Evolutionary conservation across 768 basidiomycete genomes (phyloP).

Genomic region (Trametes elegans): DNA sequence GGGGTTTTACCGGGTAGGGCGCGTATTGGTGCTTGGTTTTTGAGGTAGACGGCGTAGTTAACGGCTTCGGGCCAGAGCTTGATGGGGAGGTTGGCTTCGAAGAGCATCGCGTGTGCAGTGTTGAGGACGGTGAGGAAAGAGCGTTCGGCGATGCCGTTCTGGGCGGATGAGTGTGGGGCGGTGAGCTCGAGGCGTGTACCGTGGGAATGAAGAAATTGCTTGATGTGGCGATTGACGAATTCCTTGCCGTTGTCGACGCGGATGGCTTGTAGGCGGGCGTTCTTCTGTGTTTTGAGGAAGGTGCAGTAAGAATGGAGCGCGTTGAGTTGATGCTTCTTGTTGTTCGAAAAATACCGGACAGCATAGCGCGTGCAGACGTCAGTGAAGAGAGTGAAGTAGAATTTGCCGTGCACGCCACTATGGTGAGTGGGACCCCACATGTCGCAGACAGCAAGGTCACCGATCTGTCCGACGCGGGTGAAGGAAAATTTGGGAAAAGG

Average conservation of each 20-base stretch:
- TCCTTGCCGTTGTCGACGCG: slow-evolving; percentile 42
- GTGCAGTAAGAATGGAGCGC: neutral
- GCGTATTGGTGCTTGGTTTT: slow-evolving; percentile 1
- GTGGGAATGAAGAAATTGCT: neutral
- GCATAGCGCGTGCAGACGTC: neutral
- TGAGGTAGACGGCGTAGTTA: slow-evolving; percentile 3
- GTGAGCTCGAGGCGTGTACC: neutral
- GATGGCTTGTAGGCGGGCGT: slow-evolving; percentile 30
- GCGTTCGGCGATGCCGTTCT: slow-evolving; percentile 16
- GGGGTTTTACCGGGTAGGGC: neutral
- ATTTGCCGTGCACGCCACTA: neutral
- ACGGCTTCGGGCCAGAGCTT: slow-evolving; percentile 9
- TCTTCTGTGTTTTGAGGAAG: slow-evolving; percentile 30
- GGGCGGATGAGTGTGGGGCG: too few species aligned
- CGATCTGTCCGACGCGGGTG: neutral
- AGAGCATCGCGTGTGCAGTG: slow-evolving; percentile 2
- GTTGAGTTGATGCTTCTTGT: neutral
- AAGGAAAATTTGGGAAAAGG: neutral
- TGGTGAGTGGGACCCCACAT: neutral
- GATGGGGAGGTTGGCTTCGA: slow-evolving; percentile 3
- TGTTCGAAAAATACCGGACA: neutral
- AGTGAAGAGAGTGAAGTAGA: too few species aligned
- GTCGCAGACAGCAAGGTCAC: neutral
- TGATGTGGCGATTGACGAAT: neutral
- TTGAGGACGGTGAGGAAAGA: slow-evolving; percentile 16